Percentiles rank a stretch among this genome's conserved stretches.
phyloP scores from a whole-genome alignment of 257 asterid species.

The Nicotiana obtusifolia region DNA sequence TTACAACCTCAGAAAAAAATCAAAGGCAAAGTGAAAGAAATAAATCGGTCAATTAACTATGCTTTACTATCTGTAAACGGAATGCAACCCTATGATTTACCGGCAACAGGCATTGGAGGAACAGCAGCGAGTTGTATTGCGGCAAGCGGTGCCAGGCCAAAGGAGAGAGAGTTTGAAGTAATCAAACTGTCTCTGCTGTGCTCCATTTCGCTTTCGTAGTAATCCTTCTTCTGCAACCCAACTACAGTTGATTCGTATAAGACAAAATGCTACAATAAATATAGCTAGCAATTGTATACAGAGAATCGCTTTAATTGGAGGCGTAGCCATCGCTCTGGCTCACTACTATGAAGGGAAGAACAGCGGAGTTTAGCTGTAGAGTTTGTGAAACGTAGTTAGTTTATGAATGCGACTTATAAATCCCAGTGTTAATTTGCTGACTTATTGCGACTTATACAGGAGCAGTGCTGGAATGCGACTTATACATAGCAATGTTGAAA shows the following conservation, averaged over 20 bases:
- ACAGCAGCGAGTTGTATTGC: constrained; percentile 51
- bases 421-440: no score
- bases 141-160: constrained; percentile 83
- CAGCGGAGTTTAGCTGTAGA: neutral
- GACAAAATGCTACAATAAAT: constrained; percentile 28
- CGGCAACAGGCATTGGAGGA: constrained; percentile 76
- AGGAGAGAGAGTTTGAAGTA: constrained; percentile 70
- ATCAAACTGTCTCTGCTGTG: constrained; percentile 63
- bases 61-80: neutral
- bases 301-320: constrained; percentile 18
- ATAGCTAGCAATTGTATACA: constrained; percentile 23
- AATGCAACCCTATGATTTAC: constrained; percentile 21
- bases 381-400: no score
- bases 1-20: neutral
- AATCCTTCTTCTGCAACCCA: constrained; percentile 19
- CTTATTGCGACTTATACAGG: no score
- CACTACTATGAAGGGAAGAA: neutral
- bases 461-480: no score
- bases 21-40: neutral
- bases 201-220: constrained; percentile 14
- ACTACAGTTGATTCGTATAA: constrained; percentile 24
- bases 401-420: no score
- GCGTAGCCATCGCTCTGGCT: constrained; percentile 38
- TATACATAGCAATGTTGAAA: no score
- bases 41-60: neutral